phyloP scores from a whole-genome alignment of 139 green algal species.

The Bryopsis sp. region DNA sequence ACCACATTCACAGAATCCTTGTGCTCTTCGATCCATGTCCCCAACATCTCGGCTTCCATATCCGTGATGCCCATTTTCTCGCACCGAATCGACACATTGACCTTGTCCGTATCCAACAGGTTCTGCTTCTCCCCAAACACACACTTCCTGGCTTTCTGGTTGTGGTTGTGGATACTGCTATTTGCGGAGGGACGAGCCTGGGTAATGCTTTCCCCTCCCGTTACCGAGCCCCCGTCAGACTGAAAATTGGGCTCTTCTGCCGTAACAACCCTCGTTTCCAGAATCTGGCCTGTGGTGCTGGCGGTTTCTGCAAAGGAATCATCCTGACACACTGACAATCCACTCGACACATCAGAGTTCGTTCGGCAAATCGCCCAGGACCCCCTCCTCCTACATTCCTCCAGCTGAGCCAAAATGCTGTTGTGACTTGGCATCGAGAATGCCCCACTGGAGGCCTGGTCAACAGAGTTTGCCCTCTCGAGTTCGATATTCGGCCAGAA shows the following conservation, averaged over 20 bases:
- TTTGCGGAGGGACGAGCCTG: not conserved
- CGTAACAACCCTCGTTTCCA: not conserved
- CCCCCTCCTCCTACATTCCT: too few relatives aligned
- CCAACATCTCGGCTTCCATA: slow-evolving; percentile 31
- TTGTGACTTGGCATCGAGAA: too few relatives aligned
- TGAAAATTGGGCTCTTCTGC: not conserved
- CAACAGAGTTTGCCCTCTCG: not conserved
- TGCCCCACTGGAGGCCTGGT: too few relatives aligned
- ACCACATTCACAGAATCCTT: slow-evolving; percentile 10
- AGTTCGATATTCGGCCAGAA: not conserved
- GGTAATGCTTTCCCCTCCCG: not conserved
- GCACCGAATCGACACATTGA: slow-evolving; percentile 36
- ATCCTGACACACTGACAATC: too few relatives aligned
- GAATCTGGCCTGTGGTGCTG: too few relatives aligned
- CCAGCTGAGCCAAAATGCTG: too few relatives aligned
- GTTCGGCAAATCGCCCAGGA: too few relatives aligned
- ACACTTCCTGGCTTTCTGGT: too few relatives aligned
- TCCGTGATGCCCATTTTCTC: slow-evolving; percentile 43
- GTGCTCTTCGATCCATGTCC: slow-evolving; percentile 28
- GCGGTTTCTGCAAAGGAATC: too few relatives aligned
- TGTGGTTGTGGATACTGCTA: not conserved
- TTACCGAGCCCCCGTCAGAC: not conserved
- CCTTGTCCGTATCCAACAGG: not conserved
- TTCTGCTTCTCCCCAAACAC: too few relatives aligned
- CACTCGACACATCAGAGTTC: too few relatives aligned